These are phyloP conservation scores for Benincasa hispida DNA, from an alignment of 306 rosid genomes.

Conservation along the genomic window DNA sequence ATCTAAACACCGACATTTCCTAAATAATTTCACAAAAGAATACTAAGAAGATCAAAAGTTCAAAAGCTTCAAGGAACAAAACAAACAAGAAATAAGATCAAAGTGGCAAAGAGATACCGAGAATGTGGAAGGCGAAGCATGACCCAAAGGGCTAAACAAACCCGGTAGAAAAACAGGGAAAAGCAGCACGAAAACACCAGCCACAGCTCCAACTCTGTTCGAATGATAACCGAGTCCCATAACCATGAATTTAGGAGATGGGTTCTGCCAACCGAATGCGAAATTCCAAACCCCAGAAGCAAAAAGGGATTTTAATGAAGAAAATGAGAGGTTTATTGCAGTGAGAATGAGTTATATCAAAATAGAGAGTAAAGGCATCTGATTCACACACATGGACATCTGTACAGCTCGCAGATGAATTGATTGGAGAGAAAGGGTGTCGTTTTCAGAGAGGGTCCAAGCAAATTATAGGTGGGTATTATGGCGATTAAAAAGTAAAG, in stretches of 20 bases:
- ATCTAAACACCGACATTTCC: background rate
- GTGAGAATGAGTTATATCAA: background rate
- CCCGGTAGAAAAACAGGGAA: slow-evolving; percentile 45
- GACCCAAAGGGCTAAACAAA: slow-evolving; percentile 48
- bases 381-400: slow-evolving; percentile 19
- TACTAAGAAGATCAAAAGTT: background rate
- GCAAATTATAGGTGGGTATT: slow-evolving; percentile 6
- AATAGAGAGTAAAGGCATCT: slow-evolving; percentile 22
- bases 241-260: slow-evolving; percentile 24
- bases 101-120: slow-evolving; percentile 28
- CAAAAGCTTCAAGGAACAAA: background rate
- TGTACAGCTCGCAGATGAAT: slow-evolving; percentile 35
- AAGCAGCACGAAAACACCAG: slow-evolving; percentile 35
- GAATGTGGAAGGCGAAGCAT: slow-evolving; percentile 47
- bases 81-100: background rate
- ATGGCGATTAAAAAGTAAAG: slow-evolving; percentile 17
- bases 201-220: slow-evolving; percentile 23
- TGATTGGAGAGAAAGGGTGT: slow-evolving; percentile 28
- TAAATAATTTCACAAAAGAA: background rate
- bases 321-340: background rate
- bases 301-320: slow-evolving; percentile 3
- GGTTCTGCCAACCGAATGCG: background rate
- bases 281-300: background rate
- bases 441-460: slow-evolving; percentile 32
- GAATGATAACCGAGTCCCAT: slow-evolving; percentile 25